Evolutionary conservation across 2,329 filamentous ascomycete genomes (phyloP), one percentile per base, ranked within the genome.

Genomic region (Ascosphaera apis): DNA sequence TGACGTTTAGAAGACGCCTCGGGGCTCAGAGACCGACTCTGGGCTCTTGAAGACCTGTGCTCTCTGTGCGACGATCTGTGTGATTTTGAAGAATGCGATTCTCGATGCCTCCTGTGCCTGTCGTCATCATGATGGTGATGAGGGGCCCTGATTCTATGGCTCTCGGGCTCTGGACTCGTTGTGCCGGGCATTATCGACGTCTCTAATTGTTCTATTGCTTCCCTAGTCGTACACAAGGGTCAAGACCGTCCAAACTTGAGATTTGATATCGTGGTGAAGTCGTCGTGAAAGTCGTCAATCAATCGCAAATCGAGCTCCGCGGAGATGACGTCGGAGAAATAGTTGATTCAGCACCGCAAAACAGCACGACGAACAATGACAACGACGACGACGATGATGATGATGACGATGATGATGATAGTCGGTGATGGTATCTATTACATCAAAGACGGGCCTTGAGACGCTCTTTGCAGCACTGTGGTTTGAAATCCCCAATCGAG

Each of bases 1-100:
- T 44, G 48, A 39, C 46, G 44, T 39, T 44, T 46, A 17, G 36
- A 33, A 15, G 30, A 18, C n/a, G 37, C 32, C 11, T 34, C 27
- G 11, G 38, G 31, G 17, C 15, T 31, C 30, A 31, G 33, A 3
- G 41, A 42, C 6, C 37, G 36, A 27, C 40, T 42, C 27, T 38
- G 39, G 15, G 34, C 34, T 32, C 38, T 37, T 17, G 28, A 35
- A 16, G 37, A 21, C 36, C 31, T 38, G 17, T 37, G 38, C 6
- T 37, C 35, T 36, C 39, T 33, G 7, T 30, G 40, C 7, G 36
- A 34, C 23, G 37, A 36, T 9, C 27, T 36, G 21, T 31, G 32
- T 9, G 42, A 41, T 15, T 42, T 41, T 31, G 35, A 28, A 18
- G 42, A 41, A 19, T 35, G 33, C 28, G 30, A 11, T 19, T 28